Conservation (phyloP, 345 rosid genomes). For the Raphanus sativus region DNA sequence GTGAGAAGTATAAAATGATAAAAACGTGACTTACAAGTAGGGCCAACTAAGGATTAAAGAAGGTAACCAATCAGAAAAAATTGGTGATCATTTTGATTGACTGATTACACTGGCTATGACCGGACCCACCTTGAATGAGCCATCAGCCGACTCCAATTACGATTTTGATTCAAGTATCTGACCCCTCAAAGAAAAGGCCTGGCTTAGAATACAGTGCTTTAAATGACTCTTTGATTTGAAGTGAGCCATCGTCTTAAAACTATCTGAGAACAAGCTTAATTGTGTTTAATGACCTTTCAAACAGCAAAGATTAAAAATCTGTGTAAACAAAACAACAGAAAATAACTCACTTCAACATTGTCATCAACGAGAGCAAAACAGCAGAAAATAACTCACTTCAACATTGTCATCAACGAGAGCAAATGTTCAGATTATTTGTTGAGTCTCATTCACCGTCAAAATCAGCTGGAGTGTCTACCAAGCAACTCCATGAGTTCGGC, state of each 20-base stretch:
- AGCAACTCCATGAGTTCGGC: conserved; percentile 61
- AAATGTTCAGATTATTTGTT: conserved; percentile 3
- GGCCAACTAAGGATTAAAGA: neutral
- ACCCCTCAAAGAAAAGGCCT: neutral
- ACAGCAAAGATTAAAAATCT: neutral
- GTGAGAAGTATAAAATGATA: conserved; percentile 3
- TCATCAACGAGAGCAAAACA: neutral
- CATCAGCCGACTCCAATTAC: neutral
- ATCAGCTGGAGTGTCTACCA: conserved; percentile 32
- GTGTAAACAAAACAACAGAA: conserved; percentile 2
- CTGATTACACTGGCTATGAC: neutral
- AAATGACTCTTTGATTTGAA: neutral
- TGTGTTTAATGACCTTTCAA: neutral
- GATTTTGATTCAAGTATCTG: neutral
- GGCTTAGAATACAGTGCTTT: neutral
- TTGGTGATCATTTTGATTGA: neutral
- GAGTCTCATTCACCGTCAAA: conserved; percentile 11
- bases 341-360: conserved; percentile 7
- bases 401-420: neutral
- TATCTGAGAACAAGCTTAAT: neutral
- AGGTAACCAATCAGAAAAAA: neutral
- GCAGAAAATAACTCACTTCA: conserved; percentile 11
- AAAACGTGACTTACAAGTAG: conserved; percentile 26
- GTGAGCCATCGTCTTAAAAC: neutral
- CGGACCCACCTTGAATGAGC: conserved; percentile 12